Base-by-base conservation (phyloP, 2,329 filamentous ascomycete species). In the Fusarium equiseti region DNA sequence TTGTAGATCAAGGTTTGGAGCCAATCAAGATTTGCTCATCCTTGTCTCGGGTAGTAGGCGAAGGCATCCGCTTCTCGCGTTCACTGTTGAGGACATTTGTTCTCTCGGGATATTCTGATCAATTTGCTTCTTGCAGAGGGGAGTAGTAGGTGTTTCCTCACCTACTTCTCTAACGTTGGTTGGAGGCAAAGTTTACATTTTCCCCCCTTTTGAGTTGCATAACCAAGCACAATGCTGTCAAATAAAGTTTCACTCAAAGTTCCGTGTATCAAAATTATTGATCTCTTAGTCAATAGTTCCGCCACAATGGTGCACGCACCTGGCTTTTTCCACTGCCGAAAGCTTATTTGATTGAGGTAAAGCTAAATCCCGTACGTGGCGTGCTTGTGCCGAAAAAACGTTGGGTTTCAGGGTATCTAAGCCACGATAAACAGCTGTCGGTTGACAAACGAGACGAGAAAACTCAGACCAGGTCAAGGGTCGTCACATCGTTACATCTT, bases 21-120 rank as follows among this genome's bases (percentile, higher is more conserved):
- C 31, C 52, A 59, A 50, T 45, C 38, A 64, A 15, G 6, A n/a
- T 18, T 16, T 35, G 22, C 31, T 16, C 24, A 65, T 65, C 62
- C 15, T 27, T 38, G 6, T 61, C 53, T 38, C 49, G 42, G 32
- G 42, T 48, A 48, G 18, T 35, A 48, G 15, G 42, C 32, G 40
- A 38, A 38, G 9, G 1, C 12, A 46, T 50, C 58, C 32, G 40
- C n/a, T 22, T 42, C 27, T 55, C 58, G 42, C 26, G 7, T 24
- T 15, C n/a, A 22, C 48, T 49, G 32, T 42, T 63, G 26, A 42
- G 32, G 20, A 0, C 18, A 18, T 59, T 31, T 9, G 15, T 26
- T 27, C 35, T 26, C 43, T 48, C 42, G 9, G 11, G 4, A n/a
- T 44, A 24, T 24, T 7, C 13, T 16, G 35, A 7, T 38, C 18